A percentile compares a stretch with the other conserved stretches of the same genome.
These are phyloP conservation scores for Exobasidium cylindrosporum DNA, from an alignment of 1,284 basidiomycete species.

Conservation along the genomic window DNA sequence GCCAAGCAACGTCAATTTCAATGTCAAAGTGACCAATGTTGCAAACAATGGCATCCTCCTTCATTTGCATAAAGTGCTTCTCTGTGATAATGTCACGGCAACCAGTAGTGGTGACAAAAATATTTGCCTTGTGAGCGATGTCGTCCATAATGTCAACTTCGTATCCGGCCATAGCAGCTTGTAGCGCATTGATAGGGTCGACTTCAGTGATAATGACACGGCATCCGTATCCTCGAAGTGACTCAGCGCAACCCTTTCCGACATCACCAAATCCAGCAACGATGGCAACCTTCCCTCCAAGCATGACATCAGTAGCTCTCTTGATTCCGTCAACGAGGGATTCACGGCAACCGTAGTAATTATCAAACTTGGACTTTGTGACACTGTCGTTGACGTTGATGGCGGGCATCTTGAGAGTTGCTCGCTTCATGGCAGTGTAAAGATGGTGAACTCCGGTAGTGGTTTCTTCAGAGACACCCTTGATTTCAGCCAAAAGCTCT, in stretches of 20 bases:
- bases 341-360: constrained; percentile 74
- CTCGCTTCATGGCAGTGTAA: constrained; percentile 94
- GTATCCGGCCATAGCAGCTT: constrained; percentile 99
- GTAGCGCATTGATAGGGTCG: constrained; percentile 98
- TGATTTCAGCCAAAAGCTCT: constrained; percentile 56
- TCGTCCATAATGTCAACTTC: constrained; percentile 99
- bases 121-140: constrained; percentile 78
- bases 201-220: constrained; percentile 97
- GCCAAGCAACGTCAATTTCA: constrained; percentile 98
- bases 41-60: constrained; percentile 97
- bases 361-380: constrained; percentile 97
- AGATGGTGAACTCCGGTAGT: constrained; percentile 99
- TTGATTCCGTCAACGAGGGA: constrained; percentile 99
- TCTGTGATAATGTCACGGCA: constrained; percentile 96
- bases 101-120: constrained; percentile 98
- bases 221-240: constrained; percentile 90
- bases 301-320: constrained; percentile 99
- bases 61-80: constrained; percentile 91
- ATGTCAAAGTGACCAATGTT: constrained; percentile 99
- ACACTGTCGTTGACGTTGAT: constrained; percentile 97
- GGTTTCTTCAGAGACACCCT: constrained; percentile 96
- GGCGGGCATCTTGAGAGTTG: constrained; percentile 92
- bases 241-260: constrained; percentile 98
- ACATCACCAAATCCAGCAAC: constrained; percentile 99
- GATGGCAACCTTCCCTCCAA: constrained; percentile 97